These are phyloP conservation scores for Sporothrix variecibatus DNA, from an alignment of 2,329 filamentous ascomycete species.

Conservation along the genomic window DNA sequence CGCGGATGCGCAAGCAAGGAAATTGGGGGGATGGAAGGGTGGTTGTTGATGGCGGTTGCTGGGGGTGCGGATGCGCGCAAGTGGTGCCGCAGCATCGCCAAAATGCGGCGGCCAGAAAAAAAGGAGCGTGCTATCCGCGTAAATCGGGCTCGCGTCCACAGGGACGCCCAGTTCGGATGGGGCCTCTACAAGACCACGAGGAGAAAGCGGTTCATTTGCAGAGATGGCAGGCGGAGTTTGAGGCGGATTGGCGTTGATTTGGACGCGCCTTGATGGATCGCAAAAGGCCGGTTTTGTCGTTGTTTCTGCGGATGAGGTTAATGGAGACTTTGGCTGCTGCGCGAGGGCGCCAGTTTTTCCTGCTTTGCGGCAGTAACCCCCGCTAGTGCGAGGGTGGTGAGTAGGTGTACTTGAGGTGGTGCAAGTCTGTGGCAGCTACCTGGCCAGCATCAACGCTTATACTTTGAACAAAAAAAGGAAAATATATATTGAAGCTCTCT, in stretches of 20 bases:
- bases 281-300: slow-evolving; percentile 47
- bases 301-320: slow-evolving; percentile 32
- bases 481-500: background rate
- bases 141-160: slow-evolving; percentile 54
- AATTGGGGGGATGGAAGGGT: slow-evolving; percentile 3
- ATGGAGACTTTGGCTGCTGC: slow-evolving; percentile 29
- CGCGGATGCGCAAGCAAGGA: background rate
- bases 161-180: slow-evolving; percentile 49
- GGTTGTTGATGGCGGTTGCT: slow-evolving; percentile 53
- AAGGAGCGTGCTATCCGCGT: slow-evolving; percentile 29
- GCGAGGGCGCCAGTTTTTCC: slow-evolving; percentile 30
- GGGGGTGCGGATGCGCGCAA: slow-evolving; percentile 19
- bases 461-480: background rate
- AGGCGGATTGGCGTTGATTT: slow-evolving; percentile 44
- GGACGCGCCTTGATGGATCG: slow-evolving; percentile 55
- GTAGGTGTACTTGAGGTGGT: slow-evolving; percentile 1
- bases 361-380: slow-evolving; percentile 19
- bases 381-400: background rate
- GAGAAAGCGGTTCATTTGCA: slow-evolving; percentile 53
- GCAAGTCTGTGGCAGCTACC: background rate
- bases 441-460: background rate
- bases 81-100: slow-evolving; percentile 30
- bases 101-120: slow-evolving; percentile 23
- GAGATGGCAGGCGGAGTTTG: slow-evolving; percentile 52
- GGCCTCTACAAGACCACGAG: slow-evolving; percentile 52